A percentile compares a stretch with the other conserved stretches of the same genome.
These are phyloP conservation scores for Aegilops umbellulata DNA, from an alignment of 176 grass and related monocot species.

Conservation along the genomic window DNA sequence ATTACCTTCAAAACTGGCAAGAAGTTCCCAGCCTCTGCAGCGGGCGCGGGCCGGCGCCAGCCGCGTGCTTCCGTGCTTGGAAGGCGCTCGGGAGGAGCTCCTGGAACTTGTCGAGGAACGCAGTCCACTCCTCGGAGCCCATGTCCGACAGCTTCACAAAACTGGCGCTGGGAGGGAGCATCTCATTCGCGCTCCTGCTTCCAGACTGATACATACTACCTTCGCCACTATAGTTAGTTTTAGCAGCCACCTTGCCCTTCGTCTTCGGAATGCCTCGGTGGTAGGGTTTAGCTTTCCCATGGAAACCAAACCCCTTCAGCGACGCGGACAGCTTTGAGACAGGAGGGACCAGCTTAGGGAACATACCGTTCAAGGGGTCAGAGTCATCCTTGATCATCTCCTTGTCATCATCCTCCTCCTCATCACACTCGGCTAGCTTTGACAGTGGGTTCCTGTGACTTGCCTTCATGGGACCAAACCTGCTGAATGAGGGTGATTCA, in stretches of 20 bases:
- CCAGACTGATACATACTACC: slow-evolving; percentile 51
- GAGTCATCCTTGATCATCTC: slow-evolving; percentile 14
- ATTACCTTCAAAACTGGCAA: slow-evolving; percentile 88
- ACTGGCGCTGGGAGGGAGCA: slow-evolving; percentile 59
- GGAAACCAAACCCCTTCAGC: slow-evolving; percentile 57
- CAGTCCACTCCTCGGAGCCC: slow-evolving; percentile 60
- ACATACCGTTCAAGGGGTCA: slow-evolving; percentile 22
- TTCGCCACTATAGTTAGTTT: slow-evolving; percentile 56
- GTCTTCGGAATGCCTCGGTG: slow-evolving; percentile 33
- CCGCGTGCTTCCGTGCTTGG: slow-evolving; percentile 44
- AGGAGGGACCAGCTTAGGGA: slow-evolving; percentile 29
- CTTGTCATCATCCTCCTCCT: slow-evolving; percentile 44
- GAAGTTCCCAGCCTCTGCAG: slow-evolving; percentile 86
- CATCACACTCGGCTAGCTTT: slow-evolving; percentile 69
- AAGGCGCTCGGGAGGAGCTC: slow-evolving; percentile 73
- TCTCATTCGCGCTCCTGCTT: slow-evolving; percentile 79
- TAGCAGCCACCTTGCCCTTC: slow-evolving; percentile 53
- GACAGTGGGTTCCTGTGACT: slow-evolving; percentile 58
- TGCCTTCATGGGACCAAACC: slow-evolving; percentile 47
- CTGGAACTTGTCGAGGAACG: slow-evolving; percentile 77
- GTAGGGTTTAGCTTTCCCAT: slow-evolving; percentile 42
- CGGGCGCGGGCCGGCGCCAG: slow-evolving; percentile 25
- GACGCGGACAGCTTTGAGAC: slow-evolving; percentile 62
- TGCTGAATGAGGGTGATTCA: slow-evolving; percentile 49
- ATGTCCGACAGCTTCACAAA: slow-evolving; percentile 88